Conservation (phyloP, 2,329 filamentous ascomycete species). For the Aspergillus tanneri region DNA sequence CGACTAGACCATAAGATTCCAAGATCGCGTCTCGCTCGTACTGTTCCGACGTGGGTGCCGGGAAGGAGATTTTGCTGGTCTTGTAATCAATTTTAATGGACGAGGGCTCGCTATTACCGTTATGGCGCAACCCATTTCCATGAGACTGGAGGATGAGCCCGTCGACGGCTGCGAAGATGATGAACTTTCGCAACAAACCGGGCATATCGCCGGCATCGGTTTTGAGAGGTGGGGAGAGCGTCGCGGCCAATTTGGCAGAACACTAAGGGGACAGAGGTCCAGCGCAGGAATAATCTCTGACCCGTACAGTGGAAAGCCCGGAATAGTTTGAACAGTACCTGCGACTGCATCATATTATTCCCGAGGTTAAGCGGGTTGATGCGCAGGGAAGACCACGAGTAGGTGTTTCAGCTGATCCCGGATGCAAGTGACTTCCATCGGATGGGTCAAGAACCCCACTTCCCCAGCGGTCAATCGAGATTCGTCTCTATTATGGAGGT, state of each 20-base stretch:
- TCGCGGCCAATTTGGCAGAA: not conserved
- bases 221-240: slow-evolving; percentile 5
- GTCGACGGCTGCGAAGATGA: slow-evolving; percentile 78
- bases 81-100: slow-evolving; percentile 71
- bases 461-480: no score
- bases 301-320: slow-evolving; percentile 1
- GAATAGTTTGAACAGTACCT: not conserved
- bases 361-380: no score
- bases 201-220: slow-evolving; percentile 58
- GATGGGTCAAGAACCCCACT: no score
- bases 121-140: slow-evolving; percentile 47
- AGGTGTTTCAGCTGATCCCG: no score
- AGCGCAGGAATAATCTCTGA: not conserved
- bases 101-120: slow-evolving; percentile 54
- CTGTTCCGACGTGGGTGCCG: slow-evolving; percentile 31
- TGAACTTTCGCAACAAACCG: slow-evolving; percentile 71
- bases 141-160: slow-evolving; percentile 78
- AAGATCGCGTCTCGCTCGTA: slow-evolving; percentile 40
- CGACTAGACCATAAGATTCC: slow-evolving; percentile 56
- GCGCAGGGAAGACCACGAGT: no score
- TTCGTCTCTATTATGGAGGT: not conserved
- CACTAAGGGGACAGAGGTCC: not conserved
- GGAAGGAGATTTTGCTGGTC: slow-evolving; percentile 53
- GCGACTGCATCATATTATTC: no score
- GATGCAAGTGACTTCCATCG: no score